phyloP scores from a whole-genome alignment of 1,284 basidiomycete genomes.

The Tilletia caries region DNA sequence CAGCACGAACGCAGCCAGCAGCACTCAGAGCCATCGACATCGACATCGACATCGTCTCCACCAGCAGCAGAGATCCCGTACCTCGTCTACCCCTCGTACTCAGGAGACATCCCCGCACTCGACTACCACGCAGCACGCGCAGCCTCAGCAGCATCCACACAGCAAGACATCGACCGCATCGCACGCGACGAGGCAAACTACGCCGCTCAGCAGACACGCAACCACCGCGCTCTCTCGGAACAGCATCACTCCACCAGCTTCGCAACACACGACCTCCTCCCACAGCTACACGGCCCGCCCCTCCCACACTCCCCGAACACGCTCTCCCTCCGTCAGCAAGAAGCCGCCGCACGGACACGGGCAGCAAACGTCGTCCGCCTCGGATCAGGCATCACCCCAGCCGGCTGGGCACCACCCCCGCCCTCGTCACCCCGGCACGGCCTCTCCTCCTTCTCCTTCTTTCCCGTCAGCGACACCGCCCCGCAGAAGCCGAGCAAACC shows the following conservation, averaged over 20 bases:
- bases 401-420: neutral
- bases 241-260: slow-evolving; percentile 1
- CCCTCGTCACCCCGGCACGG: neutral
- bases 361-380: neutral
- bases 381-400: neutral
- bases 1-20: neutral
- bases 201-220: neutral
- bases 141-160: neutral
- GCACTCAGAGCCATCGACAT: neutral
- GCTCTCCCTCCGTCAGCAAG: neutral
- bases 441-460: neutral
- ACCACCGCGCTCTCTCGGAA: no score
- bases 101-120: slow-evolving; percentile 9
- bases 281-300: neutral
- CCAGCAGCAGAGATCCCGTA: neutral
- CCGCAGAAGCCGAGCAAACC: neutral
- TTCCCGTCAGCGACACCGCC: neutral
- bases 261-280: neutral
- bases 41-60: neutral
- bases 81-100: slow-evolving; percentile 1
- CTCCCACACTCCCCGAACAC: neutral
- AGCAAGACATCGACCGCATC: neutral
- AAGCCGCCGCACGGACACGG: neutral
- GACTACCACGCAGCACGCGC: slow-evolving; percentile 6
- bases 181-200: neutral